phyloP scores from a whole-genome alignment of 2,329 filamentous ascomycete genomes.

The Ciborinia camelliae region DNA sequence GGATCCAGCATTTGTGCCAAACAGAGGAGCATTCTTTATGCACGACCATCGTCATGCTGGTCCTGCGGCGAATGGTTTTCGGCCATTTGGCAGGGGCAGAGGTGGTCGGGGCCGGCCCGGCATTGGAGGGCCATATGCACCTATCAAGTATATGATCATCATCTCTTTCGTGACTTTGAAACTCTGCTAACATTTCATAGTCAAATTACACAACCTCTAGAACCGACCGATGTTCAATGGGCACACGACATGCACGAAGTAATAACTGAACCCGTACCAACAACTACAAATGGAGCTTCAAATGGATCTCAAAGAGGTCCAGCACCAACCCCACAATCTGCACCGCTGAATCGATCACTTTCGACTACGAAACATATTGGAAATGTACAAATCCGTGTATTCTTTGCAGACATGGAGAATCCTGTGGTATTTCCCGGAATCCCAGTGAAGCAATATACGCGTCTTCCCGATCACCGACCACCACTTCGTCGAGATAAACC shows the following conservation, averaged over 20 bases:
- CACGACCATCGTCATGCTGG: constrained; percentile 84
- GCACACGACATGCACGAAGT: constrained; percentile 90
- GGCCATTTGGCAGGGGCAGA: constrained; percentile 64
- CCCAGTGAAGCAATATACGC: constrained; percentile 85
- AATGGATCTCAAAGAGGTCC: constrained; percentile 31
- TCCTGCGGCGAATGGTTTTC: constrained; percentile 73
- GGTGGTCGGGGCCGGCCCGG: constrained; percentile 54
- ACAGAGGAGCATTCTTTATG: constrained; percentile 93
- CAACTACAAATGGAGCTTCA: constrained; percentile 41
- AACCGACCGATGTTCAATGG: constrained; percentile 74
- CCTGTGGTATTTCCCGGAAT: constrained; percentile 71
- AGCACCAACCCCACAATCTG: constrained; percentile 49
- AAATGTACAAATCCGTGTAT: constrained; percentile 80
- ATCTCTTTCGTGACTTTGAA: constrained; percentile 21
- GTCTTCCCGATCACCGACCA: constrained; percentile 89
- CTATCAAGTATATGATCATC: constrained; percentile 56
- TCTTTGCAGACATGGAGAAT: constrained; percentile 69
- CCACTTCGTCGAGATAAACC: constrained; percentile 94
- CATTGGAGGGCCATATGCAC: constrained; percentile 55
- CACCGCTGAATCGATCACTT: constrained; percentile 70
- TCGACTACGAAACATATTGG: constrained; percentile 81
- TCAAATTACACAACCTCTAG: constrained; percentile 46
- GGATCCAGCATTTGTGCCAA: constrained; percentile 91
- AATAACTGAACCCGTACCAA: constrained; percentile 46
- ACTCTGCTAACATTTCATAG: constrained; percentile 36